phyloP scores from a whole-genome alignment of 2,329 filamentous ascomycete genomes.

The Aspergillus calidoustus region DNA sequence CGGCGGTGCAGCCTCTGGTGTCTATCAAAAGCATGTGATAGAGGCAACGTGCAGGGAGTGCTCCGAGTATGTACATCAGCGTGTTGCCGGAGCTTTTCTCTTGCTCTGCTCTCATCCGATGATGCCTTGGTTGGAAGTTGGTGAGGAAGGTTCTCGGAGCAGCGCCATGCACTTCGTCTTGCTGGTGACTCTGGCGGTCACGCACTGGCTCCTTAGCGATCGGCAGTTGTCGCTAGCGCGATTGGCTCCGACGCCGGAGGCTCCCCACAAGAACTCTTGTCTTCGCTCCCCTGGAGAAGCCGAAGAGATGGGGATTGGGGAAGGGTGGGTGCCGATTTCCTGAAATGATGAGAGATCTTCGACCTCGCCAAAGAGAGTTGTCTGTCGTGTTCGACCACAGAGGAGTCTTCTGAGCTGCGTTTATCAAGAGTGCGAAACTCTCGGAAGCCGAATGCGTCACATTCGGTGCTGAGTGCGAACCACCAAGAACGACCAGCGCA shows the following conservation, averaged over 20 bases:
- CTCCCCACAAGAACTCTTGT: slow-evolving; percentile 23
- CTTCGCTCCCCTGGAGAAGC: slow-evolving; percentile 7
- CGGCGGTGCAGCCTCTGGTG: neutral
- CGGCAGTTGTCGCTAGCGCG: slow-evolving; percentile 19
- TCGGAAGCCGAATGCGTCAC: neutral
- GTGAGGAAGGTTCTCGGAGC: neutral
- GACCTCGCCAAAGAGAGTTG: neutral
- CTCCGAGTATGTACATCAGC: neutral
- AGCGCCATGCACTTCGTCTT: neutral
- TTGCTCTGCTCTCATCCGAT: neutral
- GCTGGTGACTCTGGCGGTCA: slow-evolving; percentile 3
- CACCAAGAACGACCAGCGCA: neutral
- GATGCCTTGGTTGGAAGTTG: neutral
- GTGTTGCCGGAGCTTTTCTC: neutral
- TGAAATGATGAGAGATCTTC: neutral
- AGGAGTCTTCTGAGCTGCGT: neutral
- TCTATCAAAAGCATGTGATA: slow-evolving; percentile 27
- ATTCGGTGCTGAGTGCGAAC: neutral
- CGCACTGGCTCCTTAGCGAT: slow-evolving; percentile 19
- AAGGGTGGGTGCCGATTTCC: neutral
- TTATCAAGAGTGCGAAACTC: neutral
- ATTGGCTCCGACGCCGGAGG: slow-evolving; percentile 15
- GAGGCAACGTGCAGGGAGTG: neutral
- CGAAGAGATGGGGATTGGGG: neutral
- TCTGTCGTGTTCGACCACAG: neutral